Evolutionary conservation across 164 flowering plant genomes (phyloP).

Genomic region (Tetracentron sinense): DNA sequence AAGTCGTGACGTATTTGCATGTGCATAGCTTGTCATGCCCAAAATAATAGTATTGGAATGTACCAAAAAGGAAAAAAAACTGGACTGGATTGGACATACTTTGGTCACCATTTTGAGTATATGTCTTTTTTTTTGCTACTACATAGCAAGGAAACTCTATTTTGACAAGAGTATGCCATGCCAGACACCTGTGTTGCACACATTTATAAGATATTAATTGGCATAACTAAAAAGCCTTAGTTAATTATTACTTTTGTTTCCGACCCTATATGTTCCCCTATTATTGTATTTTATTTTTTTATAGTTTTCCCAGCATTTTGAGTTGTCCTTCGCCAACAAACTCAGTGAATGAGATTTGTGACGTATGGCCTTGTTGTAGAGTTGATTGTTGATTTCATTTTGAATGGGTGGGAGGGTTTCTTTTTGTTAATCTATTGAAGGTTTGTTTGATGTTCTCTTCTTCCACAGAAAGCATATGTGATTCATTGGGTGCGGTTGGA

Average conservation of each 20-base stretch:
- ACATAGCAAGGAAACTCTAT: no score
- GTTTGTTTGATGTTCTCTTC: conserved; percentile 13
- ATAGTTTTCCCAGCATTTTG: background rate
- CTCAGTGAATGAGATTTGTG: background rate
- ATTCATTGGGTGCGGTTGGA: conserved; percentile 91
- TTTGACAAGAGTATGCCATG: no score
- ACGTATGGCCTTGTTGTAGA: background rate
- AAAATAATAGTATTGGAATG: background rate
- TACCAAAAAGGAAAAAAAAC: no score
- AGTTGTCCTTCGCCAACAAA: no score
- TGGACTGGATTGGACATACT: background rate
- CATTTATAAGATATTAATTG: no score
- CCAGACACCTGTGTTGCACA: no score
- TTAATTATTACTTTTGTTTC: background rate
- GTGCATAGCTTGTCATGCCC: background rate
- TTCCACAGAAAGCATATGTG: conserved; percentile 69
- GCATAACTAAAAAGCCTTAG: background rate
- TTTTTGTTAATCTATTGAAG: background rate
- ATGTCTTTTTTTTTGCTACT: no score
- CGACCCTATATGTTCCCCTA: background rate
- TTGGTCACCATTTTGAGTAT: background rate
- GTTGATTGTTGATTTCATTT: conserved; percentile 2
- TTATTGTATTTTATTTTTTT: background rate
- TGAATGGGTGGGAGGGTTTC: background rate
- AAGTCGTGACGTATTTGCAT: background rate